phyloP scores from a whole-genome alignment of 179 eudicot genomes.

The Sideroxylon spinosum region DNA sequence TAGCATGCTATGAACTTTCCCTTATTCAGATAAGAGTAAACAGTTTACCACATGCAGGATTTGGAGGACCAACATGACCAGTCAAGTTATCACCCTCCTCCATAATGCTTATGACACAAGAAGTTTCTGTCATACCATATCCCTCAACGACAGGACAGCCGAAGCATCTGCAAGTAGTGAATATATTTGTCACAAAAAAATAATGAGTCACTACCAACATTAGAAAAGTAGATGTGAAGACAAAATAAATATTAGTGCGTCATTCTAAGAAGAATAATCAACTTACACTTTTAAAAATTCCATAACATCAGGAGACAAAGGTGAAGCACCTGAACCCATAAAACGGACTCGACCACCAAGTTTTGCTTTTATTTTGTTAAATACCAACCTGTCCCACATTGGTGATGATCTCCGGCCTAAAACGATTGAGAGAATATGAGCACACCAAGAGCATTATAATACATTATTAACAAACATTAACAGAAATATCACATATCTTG shows the following conservation, averaged over 20 bases:
- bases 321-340: slow-evolving; percentile 94
- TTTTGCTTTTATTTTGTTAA: slow-evolving; percentile 90
- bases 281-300: slow-evolving; percentile 90
- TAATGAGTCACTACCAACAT: not conserved
- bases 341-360: slow-evolving; percentile 94
- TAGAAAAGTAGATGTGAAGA: not conserved
- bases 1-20: not conserved
- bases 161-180: slow-evolving; percentile 61
- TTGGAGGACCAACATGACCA: slow-evolving; percentile 97
- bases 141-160: slow-evolving; percentile 90
- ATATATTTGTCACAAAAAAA: slow-evolving; percentile 8
- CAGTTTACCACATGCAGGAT: slow-evolving; percentile 86
- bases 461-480: not conserved
- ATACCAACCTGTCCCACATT: slow-evolving; percentile 93
- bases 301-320: slow-evolving; percentile 90
- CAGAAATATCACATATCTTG: not conserved
- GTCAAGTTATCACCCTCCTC: slow-evolving; percentile 63
- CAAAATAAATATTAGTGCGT: not conserved
- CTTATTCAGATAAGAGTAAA: not conserved
- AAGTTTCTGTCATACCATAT: slow-evolving; percentile 97
- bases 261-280: slow-evolving; percentile 10
- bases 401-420: slow-evolving; percentile 75
- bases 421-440: slow-evolving; percentile 13
- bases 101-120: slow-evolving; percentile 81
- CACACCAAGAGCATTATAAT: not conserved